Conservation (phyloP, 352 stramenopile species). For the Elongisporangium undulatum region DNA sequence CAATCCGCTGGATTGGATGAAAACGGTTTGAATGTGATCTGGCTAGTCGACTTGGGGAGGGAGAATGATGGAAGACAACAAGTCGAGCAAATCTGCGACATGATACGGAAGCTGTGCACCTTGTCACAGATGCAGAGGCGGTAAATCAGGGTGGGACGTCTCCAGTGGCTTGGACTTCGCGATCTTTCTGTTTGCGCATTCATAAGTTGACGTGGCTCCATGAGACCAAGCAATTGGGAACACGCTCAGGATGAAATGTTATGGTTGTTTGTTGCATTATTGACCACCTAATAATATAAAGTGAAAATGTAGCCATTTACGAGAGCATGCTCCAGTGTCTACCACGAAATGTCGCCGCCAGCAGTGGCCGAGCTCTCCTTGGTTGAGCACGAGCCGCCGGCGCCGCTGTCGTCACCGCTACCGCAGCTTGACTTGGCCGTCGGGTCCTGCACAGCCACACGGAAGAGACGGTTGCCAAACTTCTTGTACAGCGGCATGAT, state of each 20-base stretch:
- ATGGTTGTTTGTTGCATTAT: neutral
- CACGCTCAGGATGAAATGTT: neutral
- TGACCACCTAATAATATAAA: constrained; percentile 1
- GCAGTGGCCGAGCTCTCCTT: constrained; percentile 35
- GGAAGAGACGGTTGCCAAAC: constrained; percentile 83
- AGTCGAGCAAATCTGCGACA: neutral
- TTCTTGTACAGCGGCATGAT: constrained; percentile 88
- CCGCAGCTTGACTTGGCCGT: constrained; percentile 28
- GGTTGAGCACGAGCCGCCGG: constrained; percentile 13
- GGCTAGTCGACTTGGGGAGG: too few species aligned
- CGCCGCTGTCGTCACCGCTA: constrained; percentile 21
- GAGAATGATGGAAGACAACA: too few species aligned
- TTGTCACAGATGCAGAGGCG: too few species aligned
- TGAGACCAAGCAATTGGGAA: neutral
- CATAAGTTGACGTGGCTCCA: neutral
- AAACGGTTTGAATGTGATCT: neutral
- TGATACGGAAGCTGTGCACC: neutral
- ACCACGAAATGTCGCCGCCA: constrained; percentile 62
- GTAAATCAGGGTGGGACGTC: neutral
- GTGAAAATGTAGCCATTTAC: constrained; percentile 4
- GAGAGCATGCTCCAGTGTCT: constrained; percentile 1
- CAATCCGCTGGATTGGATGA: neutral
- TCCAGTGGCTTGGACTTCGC: too few species aligned
- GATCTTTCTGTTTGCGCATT: neutral
- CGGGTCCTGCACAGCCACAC: constrained; percentile 73